Percentiles rank a stretch among this genome's conserved stretches.
phyloP scores from a whole-genome alignment of 306 rosid genomes.

The Nissolia schottii region DNA sequence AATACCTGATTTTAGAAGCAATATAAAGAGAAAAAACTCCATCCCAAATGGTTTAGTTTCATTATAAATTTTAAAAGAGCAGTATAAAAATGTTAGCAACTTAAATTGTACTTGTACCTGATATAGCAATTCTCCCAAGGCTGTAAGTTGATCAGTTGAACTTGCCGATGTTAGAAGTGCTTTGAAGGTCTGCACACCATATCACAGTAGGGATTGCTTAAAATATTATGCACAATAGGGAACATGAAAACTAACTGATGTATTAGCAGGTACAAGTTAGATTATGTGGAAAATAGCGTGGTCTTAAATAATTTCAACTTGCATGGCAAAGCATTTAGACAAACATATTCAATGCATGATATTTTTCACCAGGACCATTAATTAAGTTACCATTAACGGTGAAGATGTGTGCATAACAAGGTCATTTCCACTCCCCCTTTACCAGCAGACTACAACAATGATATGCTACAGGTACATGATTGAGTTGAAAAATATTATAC shows the following conservation, averaged over 20 bases:
- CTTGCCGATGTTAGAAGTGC: slow-evolving; percentile 71
- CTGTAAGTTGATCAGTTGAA: slow-evolving; percentile 70
- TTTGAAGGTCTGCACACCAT: slow-evolving; percentile 64
- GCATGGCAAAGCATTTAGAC: not conserved
- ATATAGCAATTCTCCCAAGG: slow-evolving; percentile 88
- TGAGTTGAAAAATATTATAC: slow-evolving; percentile 2
- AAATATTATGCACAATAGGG: not conserved
- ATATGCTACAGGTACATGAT: not conserved
- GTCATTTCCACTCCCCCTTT: too few relatives aligned
- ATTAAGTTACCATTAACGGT: too few relatives aligned
- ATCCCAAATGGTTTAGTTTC: slow-evolving; percentile 16
- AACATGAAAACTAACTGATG: not conserved
- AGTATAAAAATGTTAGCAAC: not conserved
- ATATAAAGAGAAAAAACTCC: not conserved
- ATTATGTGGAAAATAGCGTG: not conserved
- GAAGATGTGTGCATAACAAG: too few relatives aligned
- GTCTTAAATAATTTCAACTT: not conserved
- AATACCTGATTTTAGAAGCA: not conserved
- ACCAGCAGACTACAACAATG: not conserved
- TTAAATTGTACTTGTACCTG: slow-evolving; percentile 53
- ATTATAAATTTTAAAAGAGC: not conserved
- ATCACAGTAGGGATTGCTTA: slow-evolving; percentile 3
- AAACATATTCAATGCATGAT: not conserved
- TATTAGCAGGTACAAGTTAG: not conserved
- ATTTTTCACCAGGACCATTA: too few relatives aligned